Evolutionary conservation across 768 basidiomycete genomes (phyloP), one percentile per base, ranked within the genome.

Genomic region (Mycena vitilis): DNA sequence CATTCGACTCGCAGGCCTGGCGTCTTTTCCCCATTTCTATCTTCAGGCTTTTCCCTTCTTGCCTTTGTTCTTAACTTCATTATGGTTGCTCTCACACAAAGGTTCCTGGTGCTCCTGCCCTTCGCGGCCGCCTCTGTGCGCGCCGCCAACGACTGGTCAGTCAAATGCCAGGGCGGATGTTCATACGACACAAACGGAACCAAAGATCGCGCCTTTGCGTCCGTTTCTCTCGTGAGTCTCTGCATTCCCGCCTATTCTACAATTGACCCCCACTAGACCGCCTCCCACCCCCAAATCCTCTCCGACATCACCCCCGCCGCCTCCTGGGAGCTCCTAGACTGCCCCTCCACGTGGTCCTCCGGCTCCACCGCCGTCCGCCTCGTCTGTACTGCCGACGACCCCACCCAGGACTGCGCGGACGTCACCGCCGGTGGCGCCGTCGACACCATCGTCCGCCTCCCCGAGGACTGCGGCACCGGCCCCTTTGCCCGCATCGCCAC

Each of bases 111-210:
- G n/a, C 59, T 60, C 48, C 45, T 60, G 45, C 59, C 59, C 45
- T 60, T 60, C 34, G 59, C 59, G 5, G 30, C 59, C 48, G 34
- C 59, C 30, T 60, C 49, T 48, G 59, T 51, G 12, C 59, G 15
- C 23, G 59, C 59, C 25, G 59, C 59, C 2, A 60, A 60, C 59
- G 59, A 60, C 59, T 60, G 59, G 59, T 48, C 45, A 48, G 59
- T 60, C 45, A 60, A 60, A 37, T 60, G 59, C 59, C 25, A 48
- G 36, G 47, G 45, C 22, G 59, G 49, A 48, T 60, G 59, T 12
- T 60, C 59, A 22, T 60, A 60, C 59, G 59, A 60, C 25, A 60
- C 59, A 60, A 60, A 60, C 59, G 59, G 59, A 48, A 60, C 59
- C 45, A 60, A 60, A 11, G 47, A 37, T 38, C 59, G 59, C 45